phyloP scores from a whole-genome alignment of 2,329 filamentous ascomycete genomes.

The Alternaria gaisen region DNA sequence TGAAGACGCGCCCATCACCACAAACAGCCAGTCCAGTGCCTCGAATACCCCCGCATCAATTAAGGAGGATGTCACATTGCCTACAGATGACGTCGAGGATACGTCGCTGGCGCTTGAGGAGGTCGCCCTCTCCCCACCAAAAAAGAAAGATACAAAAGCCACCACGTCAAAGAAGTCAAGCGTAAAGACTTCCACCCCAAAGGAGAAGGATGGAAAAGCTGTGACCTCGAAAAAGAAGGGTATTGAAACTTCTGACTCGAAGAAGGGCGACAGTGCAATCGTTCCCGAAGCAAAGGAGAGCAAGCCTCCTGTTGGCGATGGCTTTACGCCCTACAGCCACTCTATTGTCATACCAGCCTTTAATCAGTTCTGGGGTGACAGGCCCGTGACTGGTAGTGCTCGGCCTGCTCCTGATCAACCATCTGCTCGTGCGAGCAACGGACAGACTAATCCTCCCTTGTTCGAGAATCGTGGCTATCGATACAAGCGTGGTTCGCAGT shows the following conservation, averaged over 20 bases:
- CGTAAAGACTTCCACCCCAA: neutral
- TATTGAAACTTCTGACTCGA: neutral
- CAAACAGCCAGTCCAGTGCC: neutral
- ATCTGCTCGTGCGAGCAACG: slow-evolving; percentile 31
- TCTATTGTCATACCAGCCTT: neutral
- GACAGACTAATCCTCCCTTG: slow-evolving; percentile 28
- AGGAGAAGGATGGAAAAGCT: neutral
- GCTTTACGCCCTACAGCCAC: slow-evolving; percentile 6
- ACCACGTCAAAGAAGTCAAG: neutral
- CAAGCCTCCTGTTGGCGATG: slow-evolving; percentile 19
- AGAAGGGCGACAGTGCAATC: neutral
- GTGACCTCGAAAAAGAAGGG: neutral
- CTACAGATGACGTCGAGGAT: neutral
- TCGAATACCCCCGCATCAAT: neutral
- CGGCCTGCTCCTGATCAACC: slow-evolving; percentile 27
- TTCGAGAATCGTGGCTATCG: slow-evolving; percentile 41
- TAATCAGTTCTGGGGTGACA: slow-evolving; percentile 31
- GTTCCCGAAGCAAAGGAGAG: neutral
- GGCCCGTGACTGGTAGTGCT: slow-evolving; percentile 25
- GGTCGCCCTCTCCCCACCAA: neutral
- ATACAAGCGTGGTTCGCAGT: slow-evolving; percentile 27
- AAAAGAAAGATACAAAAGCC: neutral
- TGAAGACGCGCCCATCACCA: neutral
- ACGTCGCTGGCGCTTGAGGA: neutral
- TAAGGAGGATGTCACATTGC: neutral